Percentiles rank a stretch among this genome's conserved stretches.
phyloP scores from a whole-genome alignment of 2,329 filamentous ascomycete species.

The Stachybotrys echinatus region DNA sequence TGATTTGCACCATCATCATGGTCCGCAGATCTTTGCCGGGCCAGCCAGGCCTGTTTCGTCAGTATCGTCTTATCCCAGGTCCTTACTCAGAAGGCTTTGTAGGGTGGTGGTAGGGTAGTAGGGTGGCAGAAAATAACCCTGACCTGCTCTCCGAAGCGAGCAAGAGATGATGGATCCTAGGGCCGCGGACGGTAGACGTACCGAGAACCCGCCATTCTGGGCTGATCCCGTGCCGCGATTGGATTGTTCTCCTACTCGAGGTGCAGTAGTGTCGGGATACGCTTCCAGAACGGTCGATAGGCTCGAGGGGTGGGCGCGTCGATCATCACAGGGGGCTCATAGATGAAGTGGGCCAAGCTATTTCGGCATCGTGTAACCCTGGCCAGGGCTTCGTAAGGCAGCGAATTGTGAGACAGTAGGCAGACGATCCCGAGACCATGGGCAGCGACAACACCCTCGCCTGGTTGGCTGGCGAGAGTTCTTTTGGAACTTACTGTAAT shows the following conservation, averaged over 20 bases:
- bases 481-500: too few species aligned
- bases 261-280: neutral
- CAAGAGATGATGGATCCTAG: neutral
- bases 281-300: constrained; percentile 1
- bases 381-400: neutral
- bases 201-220: constrained; percentile 2
- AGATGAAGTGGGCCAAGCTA: neutral
- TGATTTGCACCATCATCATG: too few species aligned
- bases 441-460: neutral
- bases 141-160: neutral
- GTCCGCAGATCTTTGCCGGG: neutral
- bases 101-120: too few species aligned
- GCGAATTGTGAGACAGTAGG: neutral
- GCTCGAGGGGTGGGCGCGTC: neutral
- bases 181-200: neutral
- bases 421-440: neutral
- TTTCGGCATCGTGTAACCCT: neutral
- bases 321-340: constrained; percentile 2
- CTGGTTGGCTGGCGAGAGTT: too few species aligned
- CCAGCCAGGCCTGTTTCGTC: neutral
- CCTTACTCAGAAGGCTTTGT: neutral
- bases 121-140: too few species aligned
- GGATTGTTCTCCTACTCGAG: neutral
- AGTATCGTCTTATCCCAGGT: neutral
- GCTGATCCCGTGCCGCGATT: neutral